Conservation (phyloP, 306 rosid species). For the Corylus americana region DNA sequence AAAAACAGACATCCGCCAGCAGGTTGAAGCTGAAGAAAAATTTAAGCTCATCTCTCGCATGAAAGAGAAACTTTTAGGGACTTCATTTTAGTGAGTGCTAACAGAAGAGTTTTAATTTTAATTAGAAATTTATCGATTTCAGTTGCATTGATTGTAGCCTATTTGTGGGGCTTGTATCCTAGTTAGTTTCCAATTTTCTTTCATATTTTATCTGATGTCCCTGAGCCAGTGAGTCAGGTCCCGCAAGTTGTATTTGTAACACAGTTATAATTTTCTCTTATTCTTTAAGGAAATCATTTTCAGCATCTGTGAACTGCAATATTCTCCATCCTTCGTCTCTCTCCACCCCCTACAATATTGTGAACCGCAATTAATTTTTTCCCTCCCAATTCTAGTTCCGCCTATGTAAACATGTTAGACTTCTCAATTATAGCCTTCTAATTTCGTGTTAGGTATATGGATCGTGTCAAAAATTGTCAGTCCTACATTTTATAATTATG, state of each 20-base stretch:
- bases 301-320: not conserved
- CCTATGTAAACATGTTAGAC: no score
- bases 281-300: not conserved
- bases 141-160: conserved; percentile 7
- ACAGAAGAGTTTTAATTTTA: not conserved
- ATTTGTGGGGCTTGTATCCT: not conserved
- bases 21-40: conserved; percentile 91
- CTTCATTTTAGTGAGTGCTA: conserved; percentile 37
- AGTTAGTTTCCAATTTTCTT: not conserved
- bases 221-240: no score
- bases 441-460: no score
- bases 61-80: conserved; percentile 59
- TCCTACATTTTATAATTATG: no score
- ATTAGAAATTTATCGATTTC: not conserved
- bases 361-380: no score
- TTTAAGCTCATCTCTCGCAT: conserved; percentile 81
- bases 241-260: conserved; percentile 18
- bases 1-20: conserved; percentile 64
- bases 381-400: no score
- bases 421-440: no score
- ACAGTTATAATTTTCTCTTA: not conserved
- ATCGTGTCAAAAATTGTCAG: no score
- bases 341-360: no score
- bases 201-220: conserved; percentile 1
- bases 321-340: not conserved